Conservation (phyloP, 2,329 filamentous ascomycete species). For the Orbilia quercus region DNA sequence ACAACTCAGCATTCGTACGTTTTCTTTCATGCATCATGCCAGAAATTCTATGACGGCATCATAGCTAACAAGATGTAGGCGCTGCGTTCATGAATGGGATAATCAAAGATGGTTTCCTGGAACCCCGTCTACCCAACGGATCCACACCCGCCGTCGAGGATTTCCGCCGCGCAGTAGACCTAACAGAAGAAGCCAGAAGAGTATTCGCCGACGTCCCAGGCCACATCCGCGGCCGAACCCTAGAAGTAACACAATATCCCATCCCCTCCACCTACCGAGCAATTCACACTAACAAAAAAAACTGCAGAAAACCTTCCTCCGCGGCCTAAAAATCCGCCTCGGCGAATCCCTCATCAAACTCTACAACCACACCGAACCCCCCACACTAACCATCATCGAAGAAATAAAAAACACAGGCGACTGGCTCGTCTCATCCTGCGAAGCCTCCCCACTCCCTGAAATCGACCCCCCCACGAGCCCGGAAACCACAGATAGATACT, state of each 20-base stretch:
- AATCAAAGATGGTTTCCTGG: conserved; percentile 59
- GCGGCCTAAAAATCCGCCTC: conserved; percentile 47
- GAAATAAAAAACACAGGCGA: conserved; percentile 52
- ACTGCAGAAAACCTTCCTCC: conserved; percentile 49
- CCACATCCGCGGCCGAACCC: conserved; percentile 45
- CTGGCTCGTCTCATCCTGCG: conserved; percentile 52
- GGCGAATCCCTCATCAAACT: conserved; percentile 51
- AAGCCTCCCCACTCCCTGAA: conserved; percentile 55
- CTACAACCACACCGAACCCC: conserved; percentile 47
- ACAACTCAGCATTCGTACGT: conserved; percentile 58
- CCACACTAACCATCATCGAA: conserved; percentile 48
- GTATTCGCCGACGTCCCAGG: conserved; percentile 42
- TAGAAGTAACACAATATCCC: conserved; percentile 36
- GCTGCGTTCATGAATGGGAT: conserved; percentile 59
- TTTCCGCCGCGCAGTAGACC: conserved; percentile 46
- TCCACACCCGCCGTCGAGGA: conserved; percentile 43
- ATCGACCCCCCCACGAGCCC: conserved; percentile 56
- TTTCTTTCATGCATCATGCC: too few relatives aligned
- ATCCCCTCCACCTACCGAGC: neutral
- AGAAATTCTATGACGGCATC: conserved; percentile 4
- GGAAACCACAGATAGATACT: conserved; percentile 52
- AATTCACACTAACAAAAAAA: neutral
- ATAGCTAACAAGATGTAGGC: conserved; percentile 35
- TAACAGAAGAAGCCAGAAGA: conserved; percentile 43
- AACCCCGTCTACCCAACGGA: conserved; percentile 49